Evolutionary conservation across 768 basidiomycete genomes (phyloP), one percentile per base, ranked within the genome.

Genomic region (Lentinula edodes): DNA sequence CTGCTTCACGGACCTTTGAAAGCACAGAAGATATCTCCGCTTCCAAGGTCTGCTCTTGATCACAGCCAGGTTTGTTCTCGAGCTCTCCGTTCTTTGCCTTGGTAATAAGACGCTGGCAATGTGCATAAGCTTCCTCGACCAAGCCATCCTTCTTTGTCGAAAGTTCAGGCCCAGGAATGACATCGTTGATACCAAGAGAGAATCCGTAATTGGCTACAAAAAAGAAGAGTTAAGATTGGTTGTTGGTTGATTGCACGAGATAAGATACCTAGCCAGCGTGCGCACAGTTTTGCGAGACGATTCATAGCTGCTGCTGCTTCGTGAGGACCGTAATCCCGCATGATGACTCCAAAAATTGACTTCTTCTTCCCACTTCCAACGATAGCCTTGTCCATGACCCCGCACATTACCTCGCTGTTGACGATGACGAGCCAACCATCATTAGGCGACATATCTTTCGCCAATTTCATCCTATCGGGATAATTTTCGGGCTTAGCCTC

Each of bases 301-400:
- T 94, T 94, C 97, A 99, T 99, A 10, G 95, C 95, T 28, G 84
- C 80, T 0, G 95, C 93, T 0, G 97, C 97, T 72, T 93, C 95
- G 66, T 96, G 88, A 6, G 93, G 84, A 5, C 97, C 97, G 72
- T 97, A 98, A 74, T 99, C 97, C 61, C 96, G 82, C 77, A 98
- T 83, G 66, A 99, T 98, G 48, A 98, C 93, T 64, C 96, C 96
- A 69, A 98, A 99, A 46, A 99, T 93, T 2, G 95, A 97, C 71
- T 98, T 98, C 80, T 99, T 98, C 83, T 99, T 99, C 57, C 97
- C 97, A 67, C 93, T 91, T 58, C 97, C 97, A 3, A 98, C 89
- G 0, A 94, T 98, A 15, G 92, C 91, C 76, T 99, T 99, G 77
- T 99, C 97, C 88, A 98, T 96, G 15, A 94, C 91, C 48, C 97